A percentile compares a stretch with the other conserved stretches of the same genome.
These are phyloP conservation scores for Eremochloa ophiuroides DNA, from an alignment of 176 grass and related monocot genomes.

Conservation along the genomic window DNA sequence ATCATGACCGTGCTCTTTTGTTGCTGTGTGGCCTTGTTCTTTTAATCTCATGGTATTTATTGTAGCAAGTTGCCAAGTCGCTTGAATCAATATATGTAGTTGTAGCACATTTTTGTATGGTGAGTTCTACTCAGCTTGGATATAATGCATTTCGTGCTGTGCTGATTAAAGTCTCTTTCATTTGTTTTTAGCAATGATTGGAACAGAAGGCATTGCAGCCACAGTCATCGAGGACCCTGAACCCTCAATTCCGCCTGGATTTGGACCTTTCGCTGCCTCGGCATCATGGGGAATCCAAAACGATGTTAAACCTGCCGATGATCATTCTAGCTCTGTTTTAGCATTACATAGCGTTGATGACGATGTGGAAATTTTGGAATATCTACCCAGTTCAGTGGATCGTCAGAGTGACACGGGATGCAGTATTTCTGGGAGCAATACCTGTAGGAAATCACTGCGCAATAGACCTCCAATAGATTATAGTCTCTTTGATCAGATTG, in stretches of 20 bases:
- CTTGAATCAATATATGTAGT: not conserved
- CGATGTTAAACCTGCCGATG: constrained; percentile 11
- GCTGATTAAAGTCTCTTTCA: constrained; percentile 13
- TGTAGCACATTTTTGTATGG: not conserved
- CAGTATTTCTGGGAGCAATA: constrained; percentile 35
- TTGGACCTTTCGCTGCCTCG: constrained; percentile 51
- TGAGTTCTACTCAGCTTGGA: not conserved
- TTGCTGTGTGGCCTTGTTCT: not conserved
- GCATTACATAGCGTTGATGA: not conserved
- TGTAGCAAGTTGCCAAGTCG: not conserved
- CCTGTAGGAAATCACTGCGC: constrained; percentile 53
- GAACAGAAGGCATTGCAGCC: constrained; percentile 49
- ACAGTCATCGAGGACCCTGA: constrained; percentile 44
- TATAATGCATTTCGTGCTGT: not conserved
- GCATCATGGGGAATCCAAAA: constrained; percentile 35
- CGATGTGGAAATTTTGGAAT: constrained; percentile 18
- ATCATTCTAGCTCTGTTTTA: constrained; percentile 29
- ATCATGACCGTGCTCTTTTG: not conserved
- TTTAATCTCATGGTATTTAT: not conserved
- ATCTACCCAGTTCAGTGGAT: constrained; percentile 17
- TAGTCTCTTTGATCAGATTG: constrained; percentile 45
- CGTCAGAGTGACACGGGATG: constrained; percentile 17
- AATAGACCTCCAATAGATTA: constrained; percentile 69
- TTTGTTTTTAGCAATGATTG: constrained; percentile 49
- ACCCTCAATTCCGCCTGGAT: constrained; percentile 73